Percentiles rank a stretch among this genome's conserved stretches.
These are phyloP conservation scores for Pythium plurisporium DNA, from an alignment of 352 stramenopile species.

Conservation along the genomic window DNA sequence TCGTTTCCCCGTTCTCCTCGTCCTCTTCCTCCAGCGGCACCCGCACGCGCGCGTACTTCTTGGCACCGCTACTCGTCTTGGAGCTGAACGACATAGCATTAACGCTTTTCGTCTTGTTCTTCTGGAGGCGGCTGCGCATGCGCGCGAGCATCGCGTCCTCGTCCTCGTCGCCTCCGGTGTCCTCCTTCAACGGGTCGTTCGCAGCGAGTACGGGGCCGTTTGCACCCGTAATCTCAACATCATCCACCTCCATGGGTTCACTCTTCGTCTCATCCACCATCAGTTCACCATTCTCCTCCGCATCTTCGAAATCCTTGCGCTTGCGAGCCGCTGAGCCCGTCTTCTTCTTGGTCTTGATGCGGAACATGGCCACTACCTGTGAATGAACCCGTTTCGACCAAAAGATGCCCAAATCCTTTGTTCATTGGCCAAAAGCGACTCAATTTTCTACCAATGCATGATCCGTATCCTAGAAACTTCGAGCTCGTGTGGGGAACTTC, in stretches of 20 bases:
- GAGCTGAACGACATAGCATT: slow-evolving; percentile 39
- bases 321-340: slow-evolving; percentile 18
- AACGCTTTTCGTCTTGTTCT: slow-evolving; percentile 16
- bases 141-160: slow-evolving; percentile 28
- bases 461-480: no score
- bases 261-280: not conserved
- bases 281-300: slow-evolving; percentile 6
- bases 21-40: not conserved
- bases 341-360: slow-evolving; percentile 36
- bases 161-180: not conserved
- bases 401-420: not conserved
- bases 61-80: slow-evolving; percentile 1
- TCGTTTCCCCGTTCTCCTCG: not conserved
- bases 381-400: not conserved
- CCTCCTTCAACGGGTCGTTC: slow-evolving; percentile 7
- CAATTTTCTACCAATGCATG: slow-evolving; percentile 6
- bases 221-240: not conserved
- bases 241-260: slow-evolving; percentile 14
- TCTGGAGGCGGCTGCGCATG: slow-evolving; percentile 28
- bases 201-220: not conserved
- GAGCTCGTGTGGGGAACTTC: no score
- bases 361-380: slow-evolving; percentile 26
- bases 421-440: slow-evolving; percentile 5
- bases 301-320: slow-evolving; percentile 26
- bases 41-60: slow-evolving; percentile 7